These are phyloP conservation scores for Pilaira anomala DNA, from an alignment of 192 early-diverging fungal genomes.

Conservation along the genomic window DNA sequence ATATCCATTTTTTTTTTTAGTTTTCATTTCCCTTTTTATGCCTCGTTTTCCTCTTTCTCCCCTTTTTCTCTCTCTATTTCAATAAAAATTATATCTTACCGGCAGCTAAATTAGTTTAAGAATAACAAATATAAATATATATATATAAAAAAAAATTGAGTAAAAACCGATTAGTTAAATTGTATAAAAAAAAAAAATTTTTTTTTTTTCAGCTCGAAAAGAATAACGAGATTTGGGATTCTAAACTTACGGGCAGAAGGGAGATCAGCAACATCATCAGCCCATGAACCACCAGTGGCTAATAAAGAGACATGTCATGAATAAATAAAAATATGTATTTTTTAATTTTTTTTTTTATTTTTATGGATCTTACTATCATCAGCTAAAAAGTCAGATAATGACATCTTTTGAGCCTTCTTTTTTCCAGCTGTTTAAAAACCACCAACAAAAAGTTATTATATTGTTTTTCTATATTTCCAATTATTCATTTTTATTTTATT, in stretches of 20 bases:
- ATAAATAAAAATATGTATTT: neutral
- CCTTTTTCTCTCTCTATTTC: constrained; percentile 4
- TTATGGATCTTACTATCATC: constrained; percentile 52
- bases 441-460: no score
- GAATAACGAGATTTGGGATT: constrained; percentile 16
- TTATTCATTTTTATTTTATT: no score
- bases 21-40: neutral
- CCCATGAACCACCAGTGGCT: constrained; percentile 73
- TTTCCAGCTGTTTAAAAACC: constrained; percentile 39
- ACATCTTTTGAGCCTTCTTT: constrained; percentile 89
- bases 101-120: constrained; percentile 15
- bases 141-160: neutral
- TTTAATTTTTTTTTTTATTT: constrained; percentile 14
- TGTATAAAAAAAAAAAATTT: neutral
- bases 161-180: neutral
- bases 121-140: neutral
- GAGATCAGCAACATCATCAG: constrained; percentile 88
- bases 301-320: neutral
- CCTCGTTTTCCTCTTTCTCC: neutral
- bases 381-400: constrained; percentile 78
- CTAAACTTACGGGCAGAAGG: constrained; percentile 77
- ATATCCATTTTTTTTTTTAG: neutral
- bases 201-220: constrained; percentile 4
- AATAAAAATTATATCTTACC: constrained; percentile 13
- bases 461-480: no score